These are phyloP conservation scores for Sporothrix dimorphospora DNA, from an alignment of 2,329 filamentous ascomycete species.

Conservation along the genomic window DNA sequence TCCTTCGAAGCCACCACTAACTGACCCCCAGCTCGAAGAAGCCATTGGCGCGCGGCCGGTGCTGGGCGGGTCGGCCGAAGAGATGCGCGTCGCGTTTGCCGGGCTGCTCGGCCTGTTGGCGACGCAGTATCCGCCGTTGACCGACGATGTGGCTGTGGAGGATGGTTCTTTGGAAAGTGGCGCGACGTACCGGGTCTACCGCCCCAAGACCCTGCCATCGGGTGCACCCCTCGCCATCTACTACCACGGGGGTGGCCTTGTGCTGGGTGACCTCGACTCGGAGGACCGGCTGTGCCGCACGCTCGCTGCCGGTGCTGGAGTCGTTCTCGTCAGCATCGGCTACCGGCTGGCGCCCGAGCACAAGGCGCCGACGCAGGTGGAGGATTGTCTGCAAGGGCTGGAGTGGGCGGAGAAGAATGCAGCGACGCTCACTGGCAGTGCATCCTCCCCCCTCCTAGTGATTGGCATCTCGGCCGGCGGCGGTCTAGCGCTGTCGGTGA, in stretches of 20 bases:
- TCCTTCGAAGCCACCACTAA: neutral
- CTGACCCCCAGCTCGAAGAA: neutral
- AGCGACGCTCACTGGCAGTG: neutral
- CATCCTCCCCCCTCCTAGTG: neutral
- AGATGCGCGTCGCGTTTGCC: neutral
- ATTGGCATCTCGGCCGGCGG: slow-evolving; percentile 12
- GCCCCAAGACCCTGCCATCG: neutral
- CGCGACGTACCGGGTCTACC: neutral
- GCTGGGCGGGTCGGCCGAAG: neutral
- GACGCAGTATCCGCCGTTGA: slow-evolving; percentile 1
- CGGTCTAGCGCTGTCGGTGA: neutral
- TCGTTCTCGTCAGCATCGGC: neutral
- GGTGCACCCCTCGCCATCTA: neutral
- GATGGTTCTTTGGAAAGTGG: neutral
- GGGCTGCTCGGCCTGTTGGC: neutral
- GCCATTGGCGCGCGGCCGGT: neutral
- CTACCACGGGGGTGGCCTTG: slow-evolving; percentile 5
- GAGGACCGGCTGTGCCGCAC: slow-evolving; percentile 10
- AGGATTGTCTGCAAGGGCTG: slow-evolving; percentile 2
- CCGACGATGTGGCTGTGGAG: neutral
- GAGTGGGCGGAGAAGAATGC: neutral
- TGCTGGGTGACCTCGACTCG: neutral
- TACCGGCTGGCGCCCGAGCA: neutral
- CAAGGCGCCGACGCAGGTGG: slow-evolving; percentile 14
- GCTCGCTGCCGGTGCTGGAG: neutral